Base-by-base conservation (phyloP, 768 basidiomycete genomes). In the Suillus plorans region DNA sequence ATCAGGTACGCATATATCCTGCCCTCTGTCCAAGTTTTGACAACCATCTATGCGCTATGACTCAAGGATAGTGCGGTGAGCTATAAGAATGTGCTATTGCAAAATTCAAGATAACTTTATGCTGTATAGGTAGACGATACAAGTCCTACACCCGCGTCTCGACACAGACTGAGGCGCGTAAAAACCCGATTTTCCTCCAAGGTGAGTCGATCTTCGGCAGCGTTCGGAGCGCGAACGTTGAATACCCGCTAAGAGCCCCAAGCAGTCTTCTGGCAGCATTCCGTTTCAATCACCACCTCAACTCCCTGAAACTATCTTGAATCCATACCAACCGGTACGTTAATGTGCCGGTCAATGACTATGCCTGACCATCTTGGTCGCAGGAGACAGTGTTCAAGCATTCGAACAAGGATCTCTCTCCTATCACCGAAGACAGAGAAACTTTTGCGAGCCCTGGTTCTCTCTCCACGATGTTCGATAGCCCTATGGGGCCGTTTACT, bases 391-490 rank as follows among this genome's bases (percentile, higher is more conserved):
- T n/a, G 25, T 58, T 57, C n/a, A 31, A 56, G 36, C 56, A 42
- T 50, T 36, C 52, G 16, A 12, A 36, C 34, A 60, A 34, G 36
- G 42, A 34, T 25, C 61, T 64, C 63, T 63, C 66, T 25, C 49
- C 65, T n/a, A 57, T 63, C 9, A 42, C 57, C 22, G 36, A 62
- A 64, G 28, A 42, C 62, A 14, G 31, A 5, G 55, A 62, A 3
- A 18, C 20, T 20, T 39, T 50, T 2, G 64, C 60, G 53, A 67
- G 62, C 28, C 58, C 66, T 4, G 28, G 18, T 22, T 72, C 74
- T 1, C 58, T 63, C 16, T 60, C 49, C 34, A 74, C 73, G 0
- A 39, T 74, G n/a, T 72, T 74, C 62, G 74, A 71, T 63, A 68
- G 71, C 31, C 68, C 71, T 22, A 7, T 74, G 39, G 73, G 72